Evolutionary conservation across 768 basidiomycete genomes (phyloP).

Genomic region (Podaxis sp.): DNA sequence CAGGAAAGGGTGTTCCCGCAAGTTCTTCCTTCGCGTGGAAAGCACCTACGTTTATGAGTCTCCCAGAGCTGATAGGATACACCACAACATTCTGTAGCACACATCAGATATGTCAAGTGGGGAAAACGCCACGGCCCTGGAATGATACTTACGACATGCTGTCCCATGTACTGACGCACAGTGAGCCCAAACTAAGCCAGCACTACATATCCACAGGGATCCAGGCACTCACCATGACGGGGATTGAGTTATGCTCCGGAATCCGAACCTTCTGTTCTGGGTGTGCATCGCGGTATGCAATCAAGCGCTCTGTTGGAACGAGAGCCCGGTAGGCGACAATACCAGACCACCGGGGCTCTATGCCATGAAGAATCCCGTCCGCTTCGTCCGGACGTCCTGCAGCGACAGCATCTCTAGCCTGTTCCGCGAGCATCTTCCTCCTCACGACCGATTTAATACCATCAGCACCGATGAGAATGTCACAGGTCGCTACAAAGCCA

Average conservation of each 20-base stretch:
- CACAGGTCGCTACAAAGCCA: slow-evolving; percentile 43
- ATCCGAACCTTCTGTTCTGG: slow-evolving; percentile 24
- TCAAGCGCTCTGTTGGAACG: slow-evolving; percentile 24
- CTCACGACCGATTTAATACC: slow-evolving; percentile 36
- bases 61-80: slow-evolving; percentile 32
- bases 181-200: background rate
- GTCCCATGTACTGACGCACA: slow-evolving; percentile 27
- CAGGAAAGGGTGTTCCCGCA: slow-evolving; percentile 27
- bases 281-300: slow-evolving; percentile 23
- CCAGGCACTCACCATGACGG: slow-evolving; percentile 24
- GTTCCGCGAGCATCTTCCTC: slow-evolving; percentile 21
- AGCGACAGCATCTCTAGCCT: slow-evolving; percentile 14
- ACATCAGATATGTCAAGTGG: background rate
- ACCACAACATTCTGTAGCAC: slow-evolving; percentile 27
- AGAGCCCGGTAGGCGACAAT: slow-evolving; percentile 33
- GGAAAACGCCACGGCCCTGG: background rate
- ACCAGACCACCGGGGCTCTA: slow-evolving; percentile 39
- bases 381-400: slow-evolving; percentile 16
- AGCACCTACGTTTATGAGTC: slow-evolving; percentile 28
- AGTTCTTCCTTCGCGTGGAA: slow-evolving; percentile 26
- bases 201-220: background rate
- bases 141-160: slow-evolving; percentile 25
- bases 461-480: slow-evolving; percentile 44
- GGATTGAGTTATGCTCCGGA: slow-evolving; percentile 21
- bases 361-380: slow-evolving; percentile 15